Conservation (phyloP, 2,329 filamentous ascomycete species). For the Mariannaea elegans region DNA sequence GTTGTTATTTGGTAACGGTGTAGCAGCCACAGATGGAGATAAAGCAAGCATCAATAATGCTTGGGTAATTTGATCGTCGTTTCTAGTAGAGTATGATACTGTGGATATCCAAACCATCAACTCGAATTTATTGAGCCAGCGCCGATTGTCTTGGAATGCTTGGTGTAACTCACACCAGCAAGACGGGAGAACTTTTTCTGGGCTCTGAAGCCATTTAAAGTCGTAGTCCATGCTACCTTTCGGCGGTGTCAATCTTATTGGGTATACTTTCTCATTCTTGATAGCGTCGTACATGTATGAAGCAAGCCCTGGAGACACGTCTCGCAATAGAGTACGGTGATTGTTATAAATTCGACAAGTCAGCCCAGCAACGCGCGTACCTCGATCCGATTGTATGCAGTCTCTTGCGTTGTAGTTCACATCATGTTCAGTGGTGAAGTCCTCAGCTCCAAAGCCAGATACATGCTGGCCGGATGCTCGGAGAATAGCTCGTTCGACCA, state of each 20-base stretch:
- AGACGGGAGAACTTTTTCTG: background rate
- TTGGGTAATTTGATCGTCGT: slow-evolving; percentile 22
- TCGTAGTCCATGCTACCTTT: slow-evolving; percentile 24
- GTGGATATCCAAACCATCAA: slow-evolving; percentile 30
- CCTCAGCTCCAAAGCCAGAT: slow-evolving; percentile 34
- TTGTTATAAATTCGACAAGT: background rate
- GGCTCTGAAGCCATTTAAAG: slow-evolving; percentile 23
- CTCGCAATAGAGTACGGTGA: background rate
- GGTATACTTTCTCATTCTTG: background rate
- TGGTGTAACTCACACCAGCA: slow-evolving; percentile 31
- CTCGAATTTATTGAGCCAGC: slow-evolving; percentile 29
- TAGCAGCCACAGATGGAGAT: background rate
- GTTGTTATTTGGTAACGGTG: background rate
- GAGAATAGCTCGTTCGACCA: slow-evolving; percentile 29
- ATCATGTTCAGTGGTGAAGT: slow-evolving; percentile 20
- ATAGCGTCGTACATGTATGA: slow-evolving; percentile 4
- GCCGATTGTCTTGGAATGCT: slow-evolving; percentile 16
- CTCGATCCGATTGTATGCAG: background rate
- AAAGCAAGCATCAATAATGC: slow-evolving; percentile 22
- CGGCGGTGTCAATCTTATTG: background rate
- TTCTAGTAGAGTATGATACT: slow-evolving; percentile 18
- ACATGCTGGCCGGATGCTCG: slow-evolving; percentile 18
- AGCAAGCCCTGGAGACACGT: background rate
- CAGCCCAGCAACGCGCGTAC: slow-evolving; percentile 1
- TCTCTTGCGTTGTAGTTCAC: slow-evolving; percentile 22